phyloP scores from a whole-genome alignment of 176 grass and related monocot genomes.

The Luzula sylvatica region DNA sequence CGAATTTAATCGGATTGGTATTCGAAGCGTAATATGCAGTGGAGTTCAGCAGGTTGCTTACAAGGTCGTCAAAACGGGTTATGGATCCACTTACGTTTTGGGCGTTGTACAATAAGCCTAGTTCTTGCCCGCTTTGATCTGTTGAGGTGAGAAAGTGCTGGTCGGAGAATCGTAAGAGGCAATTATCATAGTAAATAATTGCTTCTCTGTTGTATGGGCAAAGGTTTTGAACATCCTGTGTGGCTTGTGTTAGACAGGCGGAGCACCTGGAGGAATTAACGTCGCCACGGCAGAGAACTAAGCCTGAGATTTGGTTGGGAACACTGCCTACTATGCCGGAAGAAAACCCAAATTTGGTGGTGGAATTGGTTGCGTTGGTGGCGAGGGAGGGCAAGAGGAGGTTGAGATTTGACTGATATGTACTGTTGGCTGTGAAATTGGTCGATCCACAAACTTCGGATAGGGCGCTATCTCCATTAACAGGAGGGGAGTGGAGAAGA shows the following conservation, averaged over 20 bases:
- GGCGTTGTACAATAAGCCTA: background rate
- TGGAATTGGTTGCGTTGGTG: background rate
- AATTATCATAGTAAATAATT: constrained; percentile 5
- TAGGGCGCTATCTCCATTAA: background rate
- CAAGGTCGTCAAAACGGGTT: constrained; percentile 1
- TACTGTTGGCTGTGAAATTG: constrained; percentile 6
- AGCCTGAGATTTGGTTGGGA: constrained; percentile 22
- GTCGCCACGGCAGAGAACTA: constrained; percentile 34
- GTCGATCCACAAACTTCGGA: background rate
- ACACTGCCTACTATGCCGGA: background rate
- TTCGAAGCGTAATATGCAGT: constrained; percentile 9
- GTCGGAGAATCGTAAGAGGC: constrained; percentile 26
- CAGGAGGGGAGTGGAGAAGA: background rate
- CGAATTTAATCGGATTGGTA: background rate
- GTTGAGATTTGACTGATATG: constrained; percentile 27
- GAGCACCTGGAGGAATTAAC: constrained; percentile 11
- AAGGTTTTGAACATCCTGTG: background rate
- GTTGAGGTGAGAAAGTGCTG: background rate
- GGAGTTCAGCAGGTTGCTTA: background rate
- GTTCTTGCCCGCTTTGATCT: background rate
- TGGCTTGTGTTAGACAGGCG: constrained; percentile 19
- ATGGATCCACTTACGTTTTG: background rate
- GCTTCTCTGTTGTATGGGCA: constrained; percentile 9
- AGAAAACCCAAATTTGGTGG: constrained; percentile 10
- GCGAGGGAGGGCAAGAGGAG: constrained; percentile 28